A percentile compares a stretch with the other conserved stretches of the same genome.
phyloP scores from a whole-genome alignment of 2,329 filamentous ascomycete species.

The Trichoderma breve region DNA sequence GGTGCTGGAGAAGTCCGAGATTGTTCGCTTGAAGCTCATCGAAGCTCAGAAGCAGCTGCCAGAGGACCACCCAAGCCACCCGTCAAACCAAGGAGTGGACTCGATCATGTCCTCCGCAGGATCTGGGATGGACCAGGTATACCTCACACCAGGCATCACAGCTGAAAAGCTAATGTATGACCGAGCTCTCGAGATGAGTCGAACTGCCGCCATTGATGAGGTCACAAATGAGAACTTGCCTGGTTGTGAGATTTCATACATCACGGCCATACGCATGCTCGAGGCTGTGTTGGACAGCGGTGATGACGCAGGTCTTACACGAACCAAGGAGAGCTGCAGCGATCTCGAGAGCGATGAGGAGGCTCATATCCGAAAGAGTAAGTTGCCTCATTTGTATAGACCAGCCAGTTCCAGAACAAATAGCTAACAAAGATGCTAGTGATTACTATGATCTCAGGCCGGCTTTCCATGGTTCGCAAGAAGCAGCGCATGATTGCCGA shows the following conservation, averaged over 20 bases:
- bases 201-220: slow-evolving; percentile 90
- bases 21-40: slow-evolving; percentile 83
- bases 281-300: slow-evolving; percentile 91
- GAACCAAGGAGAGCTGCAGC: slow-evolving; percentile 41
- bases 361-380: slow-evolving; percentile 70
- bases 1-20: slow-evolving; percentile 91
- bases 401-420: not conserved
- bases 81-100: slow-evolving; percentile 67
- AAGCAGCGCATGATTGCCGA: slow-evolving; percentile 62
- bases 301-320: slow-evolving; percentile 48
- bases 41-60: slow-evolving; percentile 84
- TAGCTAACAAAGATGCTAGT: slow-evolving; percentile 39
- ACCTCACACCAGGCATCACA: slow-evolving; percentile 82
- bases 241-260: slow-evolving; percentile 89
- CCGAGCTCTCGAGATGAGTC: slow-evolving; percentile 93
- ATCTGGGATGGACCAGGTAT: slow-evolving; percentile 73
- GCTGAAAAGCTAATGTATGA: slow-evolving; percentile 99
- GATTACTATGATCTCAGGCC: slow-evolving; percentile 60
- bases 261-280: slow-evolving; percentile 89
- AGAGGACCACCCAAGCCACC: slow-evolving; percentile 80
- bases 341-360: slow-evolving; percentile 68
- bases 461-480: slow-evolving; percentile 56
- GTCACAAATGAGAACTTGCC: slow-evolving; percentile 84
- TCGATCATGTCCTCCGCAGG: slow-evolving; percentile 56
- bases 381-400: slow-evolving; percentile 30